Base-by-base conservation (phyloP, 73 alveolate species). In the Uronychia setigera region DNA sequence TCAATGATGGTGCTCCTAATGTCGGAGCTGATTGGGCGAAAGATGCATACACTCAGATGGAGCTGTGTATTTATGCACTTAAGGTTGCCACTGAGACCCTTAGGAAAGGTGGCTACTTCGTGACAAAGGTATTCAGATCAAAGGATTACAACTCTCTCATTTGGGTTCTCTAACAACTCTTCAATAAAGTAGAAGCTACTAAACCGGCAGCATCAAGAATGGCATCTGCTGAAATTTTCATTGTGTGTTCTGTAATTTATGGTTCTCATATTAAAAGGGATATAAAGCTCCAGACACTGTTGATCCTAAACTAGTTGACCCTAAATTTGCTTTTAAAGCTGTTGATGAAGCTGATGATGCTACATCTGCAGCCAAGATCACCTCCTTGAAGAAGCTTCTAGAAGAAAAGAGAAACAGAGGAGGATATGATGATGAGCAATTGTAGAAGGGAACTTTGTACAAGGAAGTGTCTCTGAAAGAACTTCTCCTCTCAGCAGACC, bases 1-100 rank as follows among this genome's bases (percentile, higher is more conserved):
- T 99, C 35, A 99, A 99, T 83, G 99, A 99, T 91, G 99, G 99
- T 29, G 99, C 99, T 59, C 99, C 99, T 46, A 99, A 99, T 89
- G 99, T 99, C 33, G 99, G 99, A 78, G 98, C 99, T 0, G 95
- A 96, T 81, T 95, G 99, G 99, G 93, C 98, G 1, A 97, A 97
- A 88, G 99, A 98, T 89, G 99, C 99, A 29, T 98, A 93, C 90
- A 88, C 94, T 78, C 98, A 98, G 93, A 95, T 95, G 79, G 99
- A 98, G 96, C 96, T 98, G 60, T 97, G 93, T 60, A 92, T 98
- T 35, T 88, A 89, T 79, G 94, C 99, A 31, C 87, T 95, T 67
- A 97, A 96, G 83, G 91, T 98, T 29, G 99, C 99, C 27, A 91
- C 98, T 26, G 94, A 96, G 80, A 94, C 97, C 86, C 90, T 98